Evolutionary conservation across 345 rosid species (phyloP).

Genomic region (Anacardium occidentale): DNA sequence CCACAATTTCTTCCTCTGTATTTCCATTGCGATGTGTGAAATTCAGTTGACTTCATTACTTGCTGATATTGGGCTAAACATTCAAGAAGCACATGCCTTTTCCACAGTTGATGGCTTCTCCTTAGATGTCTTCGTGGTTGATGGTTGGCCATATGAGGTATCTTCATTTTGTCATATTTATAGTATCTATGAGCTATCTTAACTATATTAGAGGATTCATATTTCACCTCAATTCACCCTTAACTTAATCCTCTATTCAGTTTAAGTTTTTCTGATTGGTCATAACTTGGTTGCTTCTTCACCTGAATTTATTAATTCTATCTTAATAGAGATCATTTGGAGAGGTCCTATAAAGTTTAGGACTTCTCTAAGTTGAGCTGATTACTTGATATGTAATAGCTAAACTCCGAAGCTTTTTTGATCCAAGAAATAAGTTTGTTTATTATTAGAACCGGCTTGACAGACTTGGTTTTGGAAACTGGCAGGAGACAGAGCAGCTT

Average conservation of each 20-base stretch:
- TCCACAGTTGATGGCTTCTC: slow-evolving; percentile 93
- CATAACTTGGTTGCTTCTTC: not conserved
- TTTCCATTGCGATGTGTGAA: slow-evolving; percentile 20
- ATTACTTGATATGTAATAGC: not conserved
- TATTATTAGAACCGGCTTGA: slow-evolving; percentile 21
- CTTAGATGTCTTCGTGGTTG: slow-evolving; percentile 96
- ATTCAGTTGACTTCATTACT: slow-evolving; percentile 85
- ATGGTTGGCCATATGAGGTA: slow-evolving; percentile 99
- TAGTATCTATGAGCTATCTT: not conserved
- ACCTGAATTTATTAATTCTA: too few species aligned
- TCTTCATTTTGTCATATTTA: slow-evolving; percentile 1
- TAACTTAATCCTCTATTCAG: not conserved
- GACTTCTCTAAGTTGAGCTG: not conserved
- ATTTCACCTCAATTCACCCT: not conserved
- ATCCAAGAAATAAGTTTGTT: not conserved
- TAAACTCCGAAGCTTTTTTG: not conserved
- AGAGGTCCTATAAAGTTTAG: not conserved
- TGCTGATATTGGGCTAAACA: slow-evolving; percentile 88
- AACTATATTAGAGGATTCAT: not conserved
- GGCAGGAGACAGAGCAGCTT: slow-evolving; percentile 80
- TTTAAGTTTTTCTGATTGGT: not conserved
- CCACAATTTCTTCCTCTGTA: slow-evolving; percentile 9
- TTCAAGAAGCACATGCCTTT: slow-evolving; percentile 98
- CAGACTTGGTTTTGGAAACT: slow-evolving; percentile 28
- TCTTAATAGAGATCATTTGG: not conserved